Conservation (phyloP, 1,139 yeast genomes). For the Saccharomyces hybrid region DNA sequence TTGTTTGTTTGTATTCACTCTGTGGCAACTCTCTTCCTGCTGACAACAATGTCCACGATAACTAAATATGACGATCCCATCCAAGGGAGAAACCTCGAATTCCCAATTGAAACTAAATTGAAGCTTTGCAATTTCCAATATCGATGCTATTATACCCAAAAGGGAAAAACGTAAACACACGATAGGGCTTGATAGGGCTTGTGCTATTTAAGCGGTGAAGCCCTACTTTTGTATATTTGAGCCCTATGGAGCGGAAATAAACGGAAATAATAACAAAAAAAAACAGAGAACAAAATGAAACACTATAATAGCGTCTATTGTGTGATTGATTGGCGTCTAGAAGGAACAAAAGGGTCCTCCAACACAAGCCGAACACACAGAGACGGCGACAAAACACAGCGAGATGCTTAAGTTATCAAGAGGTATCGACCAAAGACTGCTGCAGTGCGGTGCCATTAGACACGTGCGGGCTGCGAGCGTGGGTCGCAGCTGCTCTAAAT, state of each 20-base stretch:
- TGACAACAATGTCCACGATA: neutral
- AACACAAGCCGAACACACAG: too few relatives aligned
- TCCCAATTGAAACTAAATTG: neutral
- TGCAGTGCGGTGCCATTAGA: neutral
- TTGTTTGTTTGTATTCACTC: neutral
- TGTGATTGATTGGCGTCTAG: neutral
- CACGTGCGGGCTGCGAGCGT: neutral
- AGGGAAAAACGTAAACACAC: slow-evolving; percentile 5
- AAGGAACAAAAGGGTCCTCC: neutral
- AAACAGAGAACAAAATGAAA: slow-evolving; percentile 2
- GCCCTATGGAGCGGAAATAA: slow-evolving; percentile 1
- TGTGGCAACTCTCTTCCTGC: too few relatives aligned
- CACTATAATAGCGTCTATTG: neutral
- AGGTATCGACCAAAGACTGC: neutral
- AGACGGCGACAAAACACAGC: neutral
- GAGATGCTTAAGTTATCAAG: neutral
- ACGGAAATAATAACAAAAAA: neutral
- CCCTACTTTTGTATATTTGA: too few relatives aligned
- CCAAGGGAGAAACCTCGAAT: neutral
- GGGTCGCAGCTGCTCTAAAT: neutral
- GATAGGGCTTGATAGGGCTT: neutral
- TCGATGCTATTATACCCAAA: slow-evolving; percentile 3
- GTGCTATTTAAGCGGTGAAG: too few relatives aligned
- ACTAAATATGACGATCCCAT: neutral
- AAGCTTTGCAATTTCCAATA: neutral